A percentile compares a stretch with the other conserved stretches of the same genome.
These are phyloP conservation scores for Chlamydomonas sphaeroides DNA, from an alignment of 139 green algal species.

Conservation along the genomic window DNA sequence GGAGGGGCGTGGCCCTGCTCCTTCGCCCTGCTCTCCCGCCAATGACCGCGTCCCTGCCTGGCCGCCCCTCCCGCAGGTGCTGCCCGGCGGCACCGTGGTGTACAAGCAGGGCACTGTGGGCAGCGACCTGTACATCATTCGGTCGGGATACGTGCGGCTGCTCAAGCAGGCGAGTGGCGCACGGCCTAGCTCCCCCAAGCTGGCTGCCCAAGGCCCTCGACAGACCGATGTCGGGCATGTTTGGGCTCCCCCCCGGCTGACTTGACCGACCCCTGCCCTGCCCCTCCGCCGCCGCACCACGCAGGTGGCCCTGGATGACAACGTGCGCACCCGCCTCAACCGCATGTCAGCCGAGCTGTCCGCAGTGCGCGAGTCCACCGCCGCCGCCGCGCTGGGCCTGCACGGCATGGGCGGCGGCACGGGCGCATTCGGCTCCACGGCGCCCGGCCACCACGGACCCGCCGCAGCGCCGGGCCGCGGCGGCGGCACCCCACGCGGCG, in stretches of 20 bases:
- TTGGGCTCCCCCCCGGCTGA: too few species aligned
- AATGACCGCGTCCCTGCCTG: too few species aligned
- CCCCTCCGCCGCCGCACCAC: neutral
- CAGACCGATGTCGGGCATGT: too few species aligned
- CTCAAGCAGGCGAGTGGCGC: conserved; percentile 9
- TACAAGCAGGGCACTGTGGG: conserved; percentile 38
- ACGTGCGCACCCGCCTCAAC: neutral
- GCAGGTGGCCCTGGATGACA: conserved; percentile 28
- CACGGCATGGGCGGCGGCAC: neutral
- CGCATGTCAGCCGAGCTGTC: conserved; percentile 3
- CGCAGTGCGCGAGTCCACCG: neutral
- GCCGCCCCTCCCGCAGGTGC: too few species aligned
- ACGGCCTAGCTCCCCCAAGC: too few species aligned
- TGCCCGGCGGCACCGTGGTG: conserved; percentile 28
- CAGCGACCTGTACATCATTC: conserved; percentile 31
- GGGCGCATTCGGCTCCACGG: too few species aligned
- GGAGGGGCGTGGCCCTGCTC: too few species aligned
- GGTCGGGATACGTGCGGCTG: conserved; percentile 31
- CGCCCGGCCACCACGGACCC: too few species aligned
- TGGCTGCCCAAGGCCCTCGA: too few species aligned
- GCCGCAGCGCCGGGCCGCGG: too few species aligned
- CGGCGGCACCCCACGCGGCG: too few species aligned
- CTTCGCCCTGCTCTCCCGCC: too few species aligned
- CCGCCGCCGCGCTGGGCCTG: neutral
- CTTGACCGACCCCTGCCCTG: neutral